phyloP scores from a whole-genome alignment of 345 rosid species.

The Acer saccharum region DNA sequence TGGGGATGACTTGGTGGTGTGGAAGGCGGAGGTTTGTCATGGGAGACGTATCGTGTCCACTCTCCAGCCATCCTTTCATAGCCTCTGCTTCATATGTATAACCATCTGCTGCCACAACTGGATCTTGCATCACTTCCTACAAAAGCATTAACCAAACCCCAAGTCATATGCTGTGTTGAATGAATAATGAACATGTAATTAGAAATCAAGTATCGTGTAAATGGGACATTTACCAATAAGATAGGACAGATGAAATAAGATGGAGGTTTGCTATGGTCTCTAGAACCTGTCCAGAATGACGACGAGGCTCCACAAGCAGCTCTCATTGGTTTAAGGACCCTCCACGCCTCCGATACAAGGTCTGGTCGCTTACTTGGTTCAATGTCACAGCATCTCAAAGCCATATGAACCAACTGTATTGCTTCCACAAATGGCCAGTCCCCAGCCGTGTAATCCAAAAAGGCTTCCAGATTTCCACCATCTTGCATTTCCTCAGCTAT shows the following conservation, averaged over 20 bases:
- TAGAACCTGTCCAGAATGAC: conserved; percentile 22
- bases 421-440: conserved; percentile 32
- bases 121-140: conserved; percentile 84
- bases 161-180: neutral
- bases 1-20: conserved; percentile 60
- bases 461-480: neutral
- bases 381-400: conserved; percentile 31
- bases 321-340: conserved; percentile 27
- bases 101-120: conserved; percentile 88
- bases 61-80: conserved; percentile 64
- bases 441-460: conserved; percentile 35
- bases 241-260: conserved; percentile 48
- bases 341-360: conserved; percentile 35
- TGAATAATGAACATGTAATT: neutral
- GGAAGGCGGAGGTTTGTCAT: conserved; percentile 57
- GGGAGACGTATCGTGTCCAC: conserved; percentile 69
- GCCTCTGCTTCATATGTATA: conserved; percentile 71
- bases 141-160: neutral
- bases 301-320: conserved; percentile 29
- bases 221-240: conserved; percentile 26
- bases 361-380: conserved; percentile 18
- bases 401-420: conserved; percentile 23
- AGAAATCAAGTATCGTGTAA: no score
- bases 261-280: conserved; percentile 38
- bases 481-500: neutral